A percentile compares a stretch with the other conserved stretches of the same genome.
These are phyloP conservation scores for Ramaria rubella DNA, from an alignment of 768 basidiomycete species.

Conservation along the genomic window DNA sequence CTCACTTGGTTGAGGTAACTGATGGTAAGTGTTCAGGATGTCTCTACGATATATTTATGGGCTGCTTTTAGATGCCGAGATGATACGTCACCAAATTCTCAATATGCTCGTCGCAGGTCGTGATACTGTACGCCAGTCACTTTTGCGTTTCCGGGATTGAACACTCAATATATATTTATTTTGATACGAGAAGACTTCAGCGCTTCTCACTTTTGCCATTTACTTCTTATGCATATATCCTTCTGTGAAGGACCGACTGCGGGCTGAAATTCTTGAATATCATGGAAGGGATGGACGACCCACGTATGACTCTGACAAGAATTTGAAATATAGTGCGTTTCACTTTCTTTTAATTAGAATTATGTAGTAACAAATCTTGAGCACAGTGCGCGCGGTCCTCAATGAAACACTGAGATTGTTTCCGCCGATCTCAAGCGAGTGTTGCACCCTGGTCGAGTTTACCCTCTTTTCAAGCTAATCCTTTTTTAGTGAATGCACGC, in stretches of 20 bases:
- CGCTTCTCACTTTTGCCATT: constrained; percentile 58
- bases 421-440: constrained; percentile 72
- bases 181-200: constrained; percentile 64
- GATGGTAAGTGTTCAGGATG: too few species aligned
- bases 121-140: constrained; percentile 53
- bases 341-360: neutral
- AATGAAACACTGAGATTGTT: constrained; percentile 75
- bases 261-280: constrained; percentile 52
- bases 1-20: constrained; percentile 58
- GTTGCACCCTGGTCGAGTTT: constrained; percentile 32
- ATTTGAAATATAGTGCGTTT: constrained; percentile 59
- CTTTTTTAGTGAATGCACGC: too few species aligned
- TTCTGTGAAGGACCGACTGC: constrained; percentile 43
- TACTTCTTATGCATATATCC: constrained; percentile 68
- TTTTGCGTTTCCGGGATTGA: too few species aligned
- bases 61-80: constrained; percentile 42
- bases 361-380: constrained; percentile 13
- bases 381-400: constrained; percentile 63
- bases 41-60: neutral
- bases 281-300: constrained; percentile 44
- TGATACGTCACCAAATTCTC: constrained; percentile 72
- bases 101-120: constrained; percentile 72
- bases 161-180: too few species aligned
- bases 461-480: constrained; percentile 34
- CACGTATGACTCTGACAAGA: constrained; percentile 49